phyloP scores from a whole-genome alignment of 352 stramenopile genomes.

The Thalassiosira livingstoniorum region DNA sequence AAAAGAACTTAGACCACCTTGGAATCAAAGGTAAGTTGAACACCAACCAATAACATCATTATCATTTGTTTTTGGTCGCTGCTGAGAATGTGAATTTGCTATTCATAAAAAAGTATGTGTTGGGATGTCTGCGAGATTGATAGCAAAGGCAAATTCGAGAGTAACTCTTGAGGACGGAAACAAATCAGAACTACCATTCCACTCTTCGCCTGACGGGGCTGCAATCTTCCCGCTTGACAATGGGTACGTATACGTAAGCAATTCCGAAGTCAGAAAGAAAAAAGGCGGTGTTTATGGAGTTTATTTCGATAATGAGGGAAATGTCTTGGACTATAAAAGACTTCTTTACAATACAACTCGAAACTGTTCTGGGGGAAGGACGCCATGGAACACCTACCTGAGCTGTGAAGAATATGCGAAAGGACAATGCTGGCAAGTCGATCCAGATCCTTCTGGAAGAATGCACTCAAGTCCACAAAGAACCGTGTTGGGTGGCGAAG shows the following conservation, averaged over 20 bases:
- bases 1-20: too few relatives aligned
- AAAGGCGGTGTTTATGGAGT: conserved; percentile 56
- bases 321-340: conserved; percentile 22
- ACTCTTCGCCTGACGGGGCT: conserved; percentile 49
- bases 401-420: neutral
- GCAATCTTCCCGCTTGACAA: conserved; percentile 38
- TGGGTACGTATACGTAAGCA: conserved; percentile 59
- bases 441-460: conserved; percentile 22
- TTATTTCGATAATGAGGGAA: conserved; percentile 43
- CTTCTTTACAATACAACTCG: neutral
- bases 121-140: conserved; percentile 21
- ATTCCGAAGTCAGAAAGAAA: conserved; percentile 37
- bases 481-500: conserved; percentile 6
- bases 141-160: conserved; percentile 17
- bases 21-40: too few relatives aligned
- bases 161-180: conserved; percentile 21
- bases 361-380: conserved; percentile 1
- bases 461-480: conserved; percentile 12
- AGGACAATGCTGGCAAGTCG: conserved; percentile 23
- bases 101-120: conserved; percentile 9
- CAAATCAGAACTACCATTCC: conserved; percentile 49
- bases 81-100: too few relatives aligned
- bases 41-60: too few relatives aligned
- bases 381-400: conserved; percentile 4
- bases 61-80: too few relatives aligned